These are phyloP conservation scores for Wickerhamiella brachini DNA, from an alignment of 805 yeast species.

Conservation along the genomic window DNA sequence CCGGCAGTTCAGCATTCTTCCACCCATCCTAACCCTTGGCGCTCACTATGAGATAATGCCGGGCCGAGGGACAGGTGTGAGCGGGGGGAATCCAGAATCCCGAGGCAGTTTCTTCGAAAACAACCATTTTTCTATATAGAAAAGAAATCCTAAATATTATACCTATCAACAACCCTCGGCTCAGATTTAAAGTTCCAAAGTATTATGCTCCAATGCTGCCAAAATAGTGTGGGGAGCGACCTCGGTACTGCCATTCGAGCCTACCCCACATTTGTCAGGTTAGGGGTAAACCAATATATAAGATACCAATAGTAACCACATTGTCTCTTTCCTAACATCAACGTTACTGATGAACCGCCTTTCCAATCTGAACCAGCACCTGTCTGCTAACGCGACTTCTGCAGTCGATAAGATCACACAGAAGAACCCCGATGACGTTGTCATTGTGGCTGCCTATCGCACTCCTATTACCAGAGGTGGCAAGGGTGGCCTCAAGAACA, in stretches of 20 bases:
- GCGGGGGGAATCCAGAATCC: background rate
- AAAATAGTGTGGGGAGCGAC: background rate
- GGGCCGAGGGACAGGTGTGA: background rate
- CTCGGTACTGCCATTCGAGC: background rate
- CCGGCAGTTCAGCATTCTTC: background rate
- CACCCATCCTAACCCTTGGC: background rate
- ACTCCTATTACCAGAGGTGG: slow-evolving; percentile 84
- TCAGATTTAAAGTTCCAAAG: background rate
- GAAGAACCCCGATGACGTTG: slow-evolving; percentile 77
- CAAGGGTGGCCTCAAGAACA: slow-evolving; percentile 72
- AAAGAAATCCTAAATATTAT: too few species aligned
- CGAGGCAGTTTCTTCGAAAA: background rate
- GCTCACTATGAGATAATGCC: background rate
- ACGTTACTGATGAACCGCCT: slow-evolving; percentile 22
- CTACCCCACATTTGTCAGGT: background rate
- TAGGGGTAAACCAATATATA: background rate
- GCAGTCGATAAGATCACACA: slow-evolving; percentile 28
- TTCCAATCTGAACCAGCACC: slow-evolving; percentile 20
- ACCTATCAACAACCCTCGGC: background rate
- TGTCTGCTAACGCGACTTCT: slow-evolving; percentile 22
- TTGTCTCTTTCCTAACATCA: background rate
- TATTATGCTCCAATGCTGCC: background rate
- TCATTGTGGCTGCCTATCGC: slow-evolving; percentile 78
- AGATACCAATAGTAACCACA: background rate
- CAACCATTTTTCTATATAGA: background rate